A percentile compares a stretch with the other conserved stretches of the same genome.
Evolutionary conservation across 257 asterid genomes (phyloP).

Genomic region (Plectranthus barbatus): DNA sequence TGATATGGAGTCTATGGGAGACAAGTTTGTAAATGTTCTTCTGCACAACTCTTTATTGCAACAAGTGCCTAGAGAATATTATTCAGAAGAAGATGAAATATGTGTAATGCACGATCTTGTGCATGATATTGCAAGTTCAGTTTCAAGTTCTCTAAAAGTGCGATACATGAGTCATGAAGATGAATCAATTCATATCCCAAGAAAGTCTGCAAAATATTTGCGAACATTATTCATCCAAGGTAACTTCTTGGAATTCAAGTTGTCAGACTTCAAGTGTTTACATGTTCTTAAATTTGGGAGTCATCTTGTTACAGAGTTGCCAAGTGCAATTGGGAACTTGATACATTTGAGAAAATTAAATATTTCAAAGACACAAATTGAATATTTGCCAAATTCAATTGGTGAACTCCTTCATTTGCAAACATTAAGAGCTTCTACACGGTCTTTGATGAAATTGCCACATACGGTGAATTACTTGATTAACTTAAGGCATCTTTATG

Average conservation of each 20-base stretch:
- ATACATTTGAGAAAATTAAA: not conserved
- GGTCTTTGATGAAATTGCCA: not conserved
- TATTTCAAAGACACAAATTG: not conserved
- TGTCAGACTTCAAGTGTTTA: not conserved
- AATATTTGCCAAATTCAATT: not conserved
- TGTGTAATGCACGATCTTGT: conserved; percentile 25
- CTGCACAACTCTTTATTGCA: conserved; percentile 18
- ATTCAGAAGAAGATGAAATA: not conserved
- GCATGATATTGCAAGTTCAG: conserved; percentile 17
- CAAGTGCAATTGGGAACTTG: too few species aligned
- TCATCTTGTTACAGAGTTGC: not conserved
- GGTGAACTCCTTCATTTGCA: conserved; percentile 13
- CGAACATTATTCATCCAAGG: conserved; percentile 8
- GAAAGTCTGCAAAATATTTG: not conserved
- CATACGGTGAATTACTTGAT: not conserved
- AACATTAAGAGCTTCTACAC: not conserved
- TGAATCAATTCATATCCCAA: not conserved
- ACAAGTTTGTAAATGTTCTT: not conserved
- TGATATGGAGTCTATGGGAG: not conserved
- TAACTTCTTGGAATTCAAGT: not conserved
- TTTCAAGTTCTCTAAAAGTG: not conserved
- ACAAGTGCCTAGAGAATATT: not conserved
- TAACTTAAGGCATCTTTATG: not conserved
- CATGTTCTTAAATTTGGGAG: not conserved
- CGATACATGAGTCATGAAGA: not conserved